These are phyloP conservation scores for Nannochloropsis salina DNA, from an alignment of 108 stramenopile species.

Conservation along the genomic window DNA sequence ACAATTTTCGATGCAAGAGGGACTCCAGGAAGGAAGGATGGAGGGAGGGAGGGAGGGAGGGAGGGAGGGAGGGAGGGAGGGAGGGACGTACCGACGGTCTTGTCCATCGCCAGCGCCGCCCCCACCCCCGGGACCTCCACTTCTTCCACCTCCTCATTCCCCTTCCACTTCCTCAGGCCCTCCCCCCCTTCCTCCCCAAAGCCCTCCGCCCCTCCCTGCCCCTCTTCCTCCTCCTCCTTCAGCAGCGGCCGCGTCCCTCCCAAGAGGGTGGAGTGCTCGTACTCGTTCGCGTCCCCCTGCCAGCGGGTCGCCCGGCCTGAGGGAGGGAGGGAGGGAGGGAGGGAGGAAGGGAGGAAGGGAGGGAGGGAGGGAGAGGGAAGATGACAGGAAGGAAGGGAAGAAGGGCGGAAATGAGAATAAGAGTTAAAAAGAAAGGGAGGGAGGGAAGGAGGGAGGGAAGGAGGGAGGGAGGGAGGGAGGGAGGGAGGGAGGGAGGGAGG, in stretches of 20 bases:
- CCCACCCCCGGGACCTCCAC: background rate
- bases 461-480: background rate
- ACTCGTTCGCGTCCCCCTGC: background rate
- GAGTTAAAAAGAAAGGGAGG: no score
- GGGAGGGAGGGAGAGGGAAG: background rate
- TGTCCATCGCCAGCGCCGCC: background rate
- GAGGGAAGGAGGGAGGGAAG: background rate
- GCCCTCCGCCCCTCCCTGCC: background rate
- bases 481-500: conserved; percentile 23
- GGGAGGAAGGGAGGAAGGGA: background rate
- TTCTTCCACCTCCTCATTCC: background rate
- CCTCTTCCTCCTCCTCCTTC: background rate
- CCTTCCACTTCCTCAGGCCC: background rate
- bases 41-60: background rate
- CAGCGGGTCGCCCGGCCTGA: background rate
- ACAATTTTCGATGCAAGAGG: no score
- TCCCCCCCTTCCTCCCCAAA: background rate
- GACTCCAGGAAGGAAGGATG: background rate
- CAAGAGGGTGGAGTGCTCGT: no score
- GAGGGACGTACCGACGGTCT: conserved; percentile 3
- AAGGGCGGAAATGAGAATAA: no score
- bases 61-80: conserved; percentile 2
- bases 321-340: conserved; percentile 10
- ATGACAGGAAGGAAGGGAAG: background rate
- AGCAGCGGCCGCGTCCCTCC: no score